Base-by-base conservation (phyloP, 352 stramenopile species). In the Phytophthora megakarya region DNA sequence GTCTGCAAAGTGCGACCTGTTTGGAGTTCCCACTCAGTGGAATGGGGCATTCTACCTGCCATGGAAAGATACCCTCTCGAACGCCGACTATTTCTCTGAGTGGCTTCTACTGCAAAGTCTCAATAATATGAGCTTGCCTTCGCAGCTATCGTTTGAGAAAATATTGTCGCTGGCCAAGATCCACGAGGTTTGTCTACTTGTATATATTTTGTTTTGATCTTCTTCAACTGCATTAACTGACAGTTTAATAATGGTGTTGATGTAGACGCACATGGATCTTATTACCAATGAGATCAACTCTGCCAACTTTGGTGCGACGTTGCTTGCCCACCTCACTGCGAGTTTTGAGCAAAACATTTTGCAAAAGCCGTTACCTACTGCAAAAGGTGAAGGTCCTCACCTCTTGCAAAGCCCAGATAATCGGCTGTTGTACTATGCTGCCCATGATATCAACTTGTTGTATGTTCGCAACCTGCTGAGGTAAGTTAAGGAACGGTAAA, bases 261-360 rank as follows among this genome's bases (percentile, higher is more conserved):
- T 73, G 32, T 52, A 89, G 80, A 75, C 70, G 4, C 81, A 93
- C 72, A 90, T 93, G 74, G 76, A 93, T 66, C 70, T 93, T 9
- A 73, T 93, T 51, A 93, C 81, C 16, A 93, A 93, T 44, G 78
- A 91, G 46, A 71, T 90, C 22, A 93, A 93, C 67, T 82, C 81
- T 1, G 84, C 65, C 49, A 93, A 76, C 40, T 93, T 93, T 50
- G 84, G 84, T 2, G 80, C 74, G 11, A 93, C 84, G n/a, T 48
- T 93, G 28, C 73, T 93, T 2, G 81, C 83, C 25, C 84, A 93
- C 46, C 63, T 93, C n/a, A 84, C 83, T 0, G 81, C 84, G 13
- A 91, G 84, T 47, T 89, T 93, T 39, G 74, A 91, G 69, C 80
- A 93, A 61, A 82, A 69, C 28, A 65, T 79, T 11, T 64, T 65